Conservation (phyloP, 225 moss, liverwort and hornwort genomes). For the Physcomitrium patens region DNA sequence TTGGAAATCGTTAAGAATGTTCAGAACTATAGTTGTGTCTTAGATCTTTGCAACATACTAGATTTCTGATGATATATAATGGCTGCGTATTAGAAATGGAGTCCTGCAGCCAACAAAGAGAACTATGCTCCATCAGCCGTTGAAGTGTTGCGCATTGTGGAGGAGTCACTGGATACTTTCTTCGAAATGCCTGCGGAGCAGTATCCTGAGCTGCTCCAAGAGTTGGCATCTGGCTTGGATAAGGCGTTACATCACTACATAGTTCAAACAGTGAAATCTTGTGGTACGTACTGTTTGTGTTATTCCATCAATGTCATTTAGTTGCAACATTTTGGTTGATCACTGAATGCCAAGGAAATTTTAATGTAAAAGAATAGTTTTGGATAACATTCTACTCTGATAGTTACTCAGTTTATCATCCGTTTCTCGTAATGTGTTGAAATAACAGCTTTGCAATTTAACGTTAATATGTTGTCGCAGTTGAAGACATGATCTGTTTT, state of each 20-base stretch:
- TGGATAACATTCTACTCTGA: background rate
- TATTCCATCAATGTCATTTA: conserved; percentile 12
- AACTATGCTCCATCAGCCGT: conserved; percentile 83
- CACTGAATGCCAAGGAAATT: background rate
- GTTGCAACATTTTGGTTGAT: background rate
- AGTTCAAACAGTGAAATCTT: conserved; percentile 60
- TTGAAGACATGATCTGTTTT: background rate
- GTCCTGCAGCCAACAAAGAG: conserved; percentile 67
- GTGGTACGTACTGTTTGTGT: conserved; percentile 56
- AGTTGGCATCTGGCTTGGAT: conserved; percentile 72
- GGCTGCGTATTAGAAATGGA: conserved; percentile 67
- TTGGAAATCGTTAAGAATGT: no score
- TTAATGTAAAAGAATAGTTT: background rate
- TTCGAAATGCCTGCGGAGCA: conserved; percentile 84
- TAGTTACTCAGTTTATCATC: conserved; percentile 8
- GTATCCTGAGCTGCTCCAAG: conserved; percentile 63
- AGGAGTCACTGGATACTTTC: conserved; percentile 90
- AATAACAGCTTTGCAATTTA: background rate
- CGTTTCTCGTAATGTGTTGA: conserved; percentile 5
- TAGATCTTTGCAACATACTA: conserved; percentile 5
- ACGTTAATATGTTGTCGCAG: background rate
- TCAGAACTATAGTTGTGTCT: conserved; percentile 1
- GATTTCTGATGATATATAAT: conserved; percentile 29
- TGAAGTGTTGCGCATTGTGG: conserved; percentile 87
- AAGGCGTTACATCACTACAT: conserved; percentile 69